A percentile compares a stretch with the other conserved stretches of the same genome.
These are phyloP conservation scores for Pseudoturritis turrita DNA, from an alignment of 345 rosid genomes.

Conservation along the genomic window DNA sequence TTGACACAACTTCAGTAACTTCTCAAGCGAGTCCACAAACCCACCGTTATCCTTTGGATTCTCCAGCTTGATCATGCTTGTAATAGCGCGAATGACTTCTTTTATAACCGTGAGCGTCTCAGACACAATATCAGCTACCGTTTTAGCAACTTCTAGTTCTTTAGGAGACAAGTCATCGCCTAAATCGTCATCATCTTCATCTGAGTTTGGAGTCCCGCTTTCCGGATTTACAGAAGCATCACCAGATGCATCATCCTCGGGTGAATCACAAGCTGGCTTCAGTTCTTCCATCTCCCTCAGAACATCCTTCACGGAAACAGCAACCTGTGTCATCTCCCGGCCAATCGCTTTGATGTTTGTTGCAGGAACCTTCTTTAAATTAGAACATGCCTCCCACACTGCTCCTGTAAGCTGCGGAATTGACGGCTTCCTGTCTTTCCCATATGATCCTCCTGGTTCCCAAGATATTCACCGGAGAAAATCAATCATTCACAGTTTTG, in stretches of 20 bases:
- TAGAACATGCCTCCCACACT: slow-evolving; percentile 79
- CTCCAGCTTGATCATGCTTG: slow-evolving; percentile 55
- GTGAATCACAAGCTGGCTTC: slow-evolving; percentile 39
- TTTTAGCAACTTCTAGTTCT: slow-evolving; percentile 61
- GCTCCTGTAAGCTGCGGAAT: slow-evolving; percentile 67
- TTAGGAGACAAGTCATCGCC: slow-evolving; percentile 64
- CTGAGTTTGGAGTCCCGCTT: slow-evolving; percentile 6
- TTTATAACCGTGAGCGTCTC: slow-evolving; percentile 45
- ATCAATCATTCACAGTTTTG: background rate
- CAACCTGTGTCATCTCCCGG: slow-evolving; percentile 67
- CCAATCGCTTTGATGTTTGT: slow-evolving; percentile 74
- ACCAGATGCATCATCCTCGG: too few relatives aligned
- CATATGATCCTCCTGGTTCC: slow-evolving; percentile 37
- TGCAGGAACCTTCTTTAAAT: slow-evolving; percentile 62
- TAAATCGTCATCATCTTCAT: slow-evolving; percentile 44
- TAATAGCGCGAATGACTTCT: slow-evolving; percentile 60
- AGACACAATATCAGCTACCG: slow-evolving; percentile 46
- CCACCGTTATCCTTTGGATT: slow-evolving; percentile 36
- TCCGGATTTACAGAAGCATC: slow-evolving; percentile 25
- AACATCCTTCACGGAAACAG: slow-evolving; percentile 75
- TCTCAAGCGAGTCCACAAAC: slow-evolving; percentile 65
- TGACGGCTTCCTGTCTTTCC: slow-evolving; percentile 29
- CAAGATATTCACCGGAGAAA: background rate
- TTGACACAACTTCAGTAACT: slow-evolving; percentile 55
- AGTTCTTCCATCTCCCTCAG: slow-evolving; percentile 88